These are phyloP conservation scores for Leucosporidium creatinivorum DNA, from an alignment of 768 basidiomycete genomes.

Conservation along the genomic window DNA sequence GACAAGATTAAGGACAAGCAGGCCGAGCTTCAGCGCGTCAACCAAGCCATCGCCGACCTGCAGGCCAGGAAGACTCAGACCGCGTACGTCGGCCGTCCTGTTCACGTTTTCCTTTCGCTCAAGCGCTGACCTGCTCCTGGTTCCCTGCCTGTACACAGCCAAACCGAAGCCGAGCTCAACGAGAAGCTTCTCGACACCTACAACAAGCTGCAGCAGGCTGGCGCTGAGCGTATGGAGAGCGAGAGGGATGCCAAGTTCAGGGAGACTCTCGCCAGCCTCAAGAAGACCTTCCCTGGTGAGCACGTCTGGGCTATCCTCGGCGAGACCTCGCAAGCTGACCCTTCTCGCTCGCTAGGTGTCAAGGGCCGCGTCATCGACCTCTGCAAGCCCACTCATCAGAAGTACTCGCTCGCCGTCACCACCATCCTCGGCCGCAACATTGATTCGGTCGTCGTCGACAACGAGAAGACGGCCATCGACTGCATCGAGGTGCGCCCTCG, in stretches of 20 bases:
- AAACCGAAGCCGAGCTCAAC: slow-evolving; percentile 82
- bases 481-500: slow-evolving; percentile 71
- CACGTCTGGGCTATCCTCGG: slow-evolving; percentile 1
- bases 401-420: slow-evolving; percentile 85
- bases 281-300: slow-evolving; percentile 79
- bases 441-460: slow-evolving; percentile 91
- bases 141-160: slow-evolving; percentile 48
- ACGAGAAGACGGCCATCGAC: slow-evolving; percentile 92
- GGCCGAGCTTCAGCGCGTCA: slow-evolving; percentile 48
- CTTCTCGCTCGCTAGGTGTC: slow-evolving; percentile 53
- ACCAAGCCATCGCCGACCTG: slow-evolving; percentile 60
- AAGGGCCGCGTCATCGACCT: slow-evolving; percentile 87
- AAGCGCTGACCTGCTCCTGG: neutral
- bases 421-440: slow-evolving; percentile 89
- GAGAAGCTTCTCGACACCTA: slow-evolving; percentile 80
- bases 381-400: slow-evolving; percentile 85
- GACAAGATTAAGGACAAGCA: slow-evolving; percentile 54
- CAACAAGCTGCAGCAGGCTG: slow-evolving; percentile 78
- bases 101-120: neutral
- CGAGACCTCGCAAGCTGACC: neutral
- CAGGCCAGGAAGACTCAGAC: slow-evolving; percentile 22
- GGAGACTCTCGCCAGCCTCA: slow-evolving; percentile 73
- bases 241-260: slow-evolving; percentile 76
- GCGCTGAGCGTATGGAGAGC: slow-evolving; percentile 76
- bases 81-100: slow-evolving; percentile 4